phyloP scores from a whole-genome alignment of 164 flowering plant genomes.

The Malania oleifera region DNA sequence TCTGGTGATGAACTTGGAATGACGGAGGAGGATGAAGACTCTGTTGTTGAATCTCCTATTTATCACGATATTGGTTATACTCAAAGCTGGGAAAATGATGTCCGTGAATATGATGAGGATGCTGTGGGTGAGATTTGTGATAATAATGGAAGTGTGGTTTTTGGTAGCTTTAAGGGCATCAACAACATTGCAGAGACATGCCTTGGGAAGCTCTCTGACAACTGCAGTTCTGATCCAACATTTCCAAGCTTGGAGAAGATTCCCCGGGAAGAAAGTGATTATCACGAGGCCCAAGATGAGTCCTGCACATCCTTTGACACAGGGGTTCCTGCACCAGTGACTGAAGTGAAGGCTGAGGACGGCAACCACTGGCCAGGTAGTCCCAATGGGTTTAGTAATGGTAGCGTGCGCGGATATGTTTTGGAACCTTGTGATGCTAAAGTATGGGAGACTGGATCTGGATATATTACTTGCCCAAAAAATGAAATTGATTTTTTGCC shows the following conservation, averaged over 20 bases:
- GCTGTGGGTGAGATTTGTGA: conserved; percentile 11
- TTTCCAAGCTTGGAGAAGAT: too few species aligned
- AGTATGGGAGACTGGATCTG: conserved; percentile 45
- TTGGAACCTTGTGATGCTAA: conserved; percentile 40
- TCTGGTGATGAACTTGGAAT: conserved; percentile 27
- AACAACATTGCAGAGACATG: conserved; percentile 14
- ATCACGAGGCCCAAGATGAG: conserved; percentile 33
- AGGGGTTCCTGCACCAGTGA: conserved; percentile 18
- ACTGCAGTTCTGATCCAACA: neutral
- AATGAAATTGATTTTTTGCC: conserved; percentile 46
- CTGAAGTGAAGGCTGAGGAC: conserved; percentile 17
- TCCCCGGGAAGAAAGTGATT: conserved; percentile 16
- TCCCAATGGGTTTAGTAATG: conserved; percentile 12
- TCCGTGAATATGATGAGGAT: conserved; percentile 8
- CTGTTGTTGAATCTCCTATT: conserved; percentile 35
- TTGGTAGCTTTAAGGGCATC: too few species aligned
- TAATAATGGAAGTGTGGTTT: conserved; percentile 20
- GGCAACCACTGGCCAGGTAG: conserved; percentile 18
- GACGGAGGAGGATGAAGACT: conserved; percentile 44
- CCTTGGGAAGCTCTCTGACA: neutral
- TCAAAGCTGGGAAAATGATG: conserved; percentile 13
- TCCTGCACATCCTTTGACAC: conserved; percentile 37
- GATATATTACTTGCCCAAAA: conserved; percentile 25
- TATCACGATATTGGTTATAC: conserved; percentile 15
- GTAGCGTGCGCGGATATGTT: conserved; percentile 21